Evolutionary conservation across 73 alveolate species (phyloP), one percentile per base, ranked within the genome.

Genomic region (Paramecium sexaurelia): DNA sequence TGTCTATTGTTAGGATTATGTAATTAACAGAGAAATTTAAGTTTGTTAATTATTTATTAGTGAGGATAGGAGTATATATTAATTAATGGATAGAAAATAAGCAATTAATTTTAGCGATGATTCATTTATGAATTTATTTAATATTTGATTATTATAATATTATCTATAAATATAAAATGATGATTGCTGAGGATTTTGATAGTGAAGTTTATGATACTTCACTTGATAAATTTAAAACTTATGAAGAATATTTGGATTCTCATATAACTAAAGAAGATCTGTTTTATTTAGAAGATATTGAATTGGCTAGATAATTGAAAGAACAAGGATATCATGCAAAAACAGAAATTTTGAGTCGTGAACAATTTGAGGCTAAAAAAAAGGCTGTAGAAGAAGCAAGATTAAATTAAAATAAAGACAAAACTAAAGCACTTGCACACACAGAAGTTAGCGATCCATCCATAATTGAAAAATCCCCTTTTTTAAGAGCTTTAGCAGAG

Each of bases 271-370:
- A 94, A 8, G 93, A 92, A 75, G 99, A 97, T 94, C 75, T 95
- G 67, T 97, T 95, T 95, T 97, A 97, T 92, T 93, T 97, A 20
- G 99, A 97, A 87, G 99, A 97, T 82, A 97, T 94, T 26, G 99
- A 97, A 93, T 95, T 97, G 87, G 99, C 99, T n/a, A 91, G 99
- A 51, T 96, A 97, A 92, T 92, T 97, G 71, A 97, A 96, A 39
- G 99, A 96, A 91, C 92, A 97, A n/a, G 99, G 99, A 8, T 92
- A 96, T 95, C 99, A 96, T 68, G 96, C 99, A 17, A 97, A 97
- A 87, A 98, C 99, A 24, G 99, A 97, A 91, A 97, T 97, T 67
- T 93, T 97, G 75, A 93, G 98, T 11, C 95, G 98, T 43, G 99
- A 97, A 71, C 93, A 97, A 78, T 97, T 97, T 92, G 98, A 94